phyloP scores from a whole-genome alignment of 345 rosid species.

The Noccaea caerulescens region DNA sequence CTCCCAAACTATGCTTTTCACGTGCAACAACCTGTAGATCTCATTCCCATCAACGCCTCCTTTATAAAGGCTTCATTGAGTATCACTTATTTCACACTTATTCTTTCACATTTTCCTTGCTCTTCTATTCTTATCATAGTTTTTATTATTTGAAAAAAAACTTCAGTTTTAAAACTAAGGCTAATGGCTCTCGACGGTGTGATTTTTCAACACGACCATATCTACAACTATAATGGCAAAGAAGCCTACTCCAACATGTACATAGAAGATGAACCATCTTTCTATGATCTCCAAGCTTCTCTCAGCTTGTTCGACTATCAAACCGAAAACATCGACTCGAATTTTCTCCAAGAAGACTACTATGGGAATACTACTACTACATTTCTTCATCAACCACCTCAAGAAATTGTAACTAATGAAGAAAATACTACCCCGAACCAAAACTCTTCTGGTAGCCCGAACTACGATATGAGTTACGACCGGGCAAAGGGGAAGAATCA shows the following conservation, averaged over 20 bases:
- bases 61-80: slow-evolving; percentile 20
- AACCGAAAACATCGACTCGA: slow-evolving; percentile 36
- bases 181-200: slow-evolving; percentile 79
- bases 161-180: slow-evolving; percentile 1
- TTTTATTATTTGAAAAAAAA: neutral
- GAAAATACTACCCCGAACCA: neutral
- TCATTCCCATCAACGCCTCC: slow-evolving; percentile 13
- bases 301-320: slow-evolving; percentile 51
- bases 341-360: slow-evolving; percentile 38
- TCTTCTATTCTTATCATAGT: slow-evolving; percentile 10
- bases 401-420: slow-evolving; percentile 16
- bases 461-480: slow-evolving; percentile 12
- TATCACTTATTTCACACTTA: slow-evolving; percentile 17
- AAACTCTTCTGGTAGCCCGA: too few relatives aligned
- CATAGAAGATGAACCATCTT: slow-evolving; percentile 32
- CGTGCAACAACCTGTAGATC: slow-evolving; percentile 44
- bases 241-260: slow-evolving; percentile 55
- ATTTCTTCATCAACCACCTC: slow-evolving; percentile 20
- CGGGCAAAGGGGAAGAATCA: slow-evolving; percentile 36
- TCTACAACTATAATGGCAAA: slow-evolving; percentile 40
- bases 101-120: slow-evolving; percentile 5
- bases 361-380: slow-evolving; percentile 17
- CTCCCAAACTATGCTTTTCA: slow-evolving; percentile 44
- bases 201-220: slow-evolving; percentile 47
- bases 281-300: slow-evolving; percentile 39